Percentiles rank a stretch among this genome's conserved stretches.
Evolutionary conservation across 768 basidiomycete species (phyloP).

Genomic region (Hygrophoropsis aurantiaca): DNA sequence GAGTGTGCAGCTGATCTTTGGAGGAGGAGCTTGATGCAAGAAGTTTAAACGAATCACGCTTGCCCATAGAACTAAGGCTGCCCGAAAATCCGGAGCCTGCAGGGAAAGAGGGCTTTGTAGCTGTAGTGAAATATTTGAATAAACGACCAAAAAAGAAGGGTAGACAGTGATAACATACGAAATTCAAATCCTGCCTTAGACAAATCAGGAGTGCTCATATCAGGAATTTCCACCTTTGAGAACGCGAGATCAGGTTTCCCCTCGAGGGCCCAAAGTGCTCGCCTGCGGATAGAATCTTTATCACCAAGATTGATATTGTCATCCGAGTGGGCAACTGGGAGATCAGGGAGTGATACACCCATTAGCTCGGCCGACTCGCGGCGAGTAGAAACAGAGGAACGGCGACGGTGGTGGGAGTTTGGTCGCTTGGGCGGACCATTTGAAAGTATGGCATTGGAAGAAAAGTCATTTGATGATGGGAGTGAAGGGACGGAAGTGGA

Average conservation of each 20-base stretch:
- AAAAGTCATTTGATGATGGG: slow-evolving; percentile 36
- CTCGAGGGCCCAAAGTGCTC: slow-evolving; percentile 85
- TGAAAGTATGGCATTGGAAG: slow-evolving; percentile 33
- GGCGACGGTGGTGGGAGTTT: slow-evolving; percentile 80
- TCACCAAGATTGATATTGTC: slow-evolving; percentile 70
- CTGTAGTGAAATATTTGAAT: slow-evolving; percentile 31
- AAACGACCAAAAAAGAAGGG: slow-evolving; percentile 8
- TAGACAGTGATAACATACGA: slow-evolving; percentile 45
- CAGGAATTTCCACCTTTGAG: slow-evolving; percentile 82
- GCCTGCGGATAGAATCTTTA: slow-evolving; percentile 76
- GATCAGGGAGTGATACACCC: slow-evolving; percentile 72
- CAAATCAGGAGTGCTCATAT: slow-evolving; percentile 59
- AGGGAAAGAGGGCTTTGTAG: slow-evolving; percentile 60
- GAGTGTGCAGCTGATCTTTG: slow-evolving; percentile 76
- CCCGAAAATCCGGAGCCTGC: slow-evolving; percentile 41
- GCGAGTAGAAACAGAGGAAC: slow-evolving; percentile 87
- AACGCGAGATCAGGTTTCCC: slow-evolving; percentile 73
- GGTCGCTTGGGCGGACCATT: slow-evolving; percentile 45
- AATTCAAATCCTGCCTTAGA: slow-evolving; percentile 63
- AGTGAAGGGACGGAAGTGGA: slow-evolving; percentile 35
- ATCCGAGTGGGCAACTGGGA: slow-evolving; percentile 59
- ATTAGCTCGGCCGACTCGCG: slow-evolving; percentile 90
- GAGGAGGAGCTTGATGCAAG: slow-evolving; percentile 57
- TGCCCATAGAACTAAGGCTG: slow-evolving; percentile 46
- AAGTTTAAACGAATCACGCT: slow-evolving; percentile 83